A percentile compares a stretch with the other conserved stretches of the same genome.
These are phyloP conservation scores for Macrophomina tecta DNA, from an alignment of 2,329 filamentous ascomycete genomes.

Conservation along the genomic window DNA sequence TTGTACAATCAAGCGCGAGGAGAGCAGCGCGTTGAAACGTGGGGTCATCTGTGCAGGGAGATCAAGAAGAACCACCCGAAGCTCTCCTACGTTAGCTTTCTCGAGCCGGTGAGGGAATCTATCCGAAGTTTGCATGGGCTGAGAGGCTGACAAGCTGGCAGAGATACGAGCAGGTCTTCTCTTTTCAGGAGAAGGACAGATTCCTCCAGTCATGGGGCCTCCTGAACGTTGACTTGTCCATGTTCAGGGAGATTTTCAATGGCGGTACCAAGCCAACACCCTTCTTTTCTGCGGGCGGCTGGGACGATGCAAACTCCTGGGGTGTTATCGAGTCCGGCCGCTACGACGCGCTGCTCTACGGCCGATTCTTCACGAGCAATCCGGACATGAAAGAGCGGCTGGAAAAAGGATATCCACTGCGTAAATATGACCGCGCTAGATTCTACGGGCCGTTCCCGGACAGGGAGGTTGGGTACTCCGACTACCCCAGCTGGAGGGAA, in stretches of 20 bases:
- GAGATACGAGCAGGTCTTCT: conserved; percentile 60
- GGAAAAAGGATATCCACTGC: conserved; percentile 46
- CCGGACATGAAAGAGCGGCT: conserved; percentile 54
- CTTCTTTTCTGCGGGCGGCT: conserved; percentile 64
- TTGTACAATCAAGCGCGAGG: conserved; percentile 60
- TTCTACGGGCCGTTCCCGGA: conserved; percentile 42
- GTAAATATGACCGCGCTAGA: conserved; percentile 47
- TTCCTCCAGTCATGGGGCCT: conserved; percentile 58
- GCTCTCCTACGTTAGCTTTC: conserved; percentile 62
- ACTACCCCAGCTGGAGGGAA: conserved; percentile 37
- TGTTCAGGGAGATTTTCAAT: conserved; percentile 59
- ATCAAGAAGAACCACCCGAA: conserved; percentile 53
- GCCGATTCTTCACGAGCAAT: conserved; percentile 54
- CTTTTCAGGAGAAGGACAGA: conserved; percentile 55
- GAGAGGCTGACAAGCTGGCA: conserved; percentile 18
- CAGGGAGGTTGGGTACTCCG: conserved; percentile 43
- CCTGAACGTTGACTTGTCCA: conserved; percentile 51
- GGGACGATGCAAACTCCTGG: conserved; percentile 57
- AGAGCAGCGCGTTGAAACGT: conserved; percentile 60
- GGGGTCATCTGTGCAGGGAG: conserved; percentile 56
- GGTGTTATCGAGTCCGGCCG: conserved; percentile 53
- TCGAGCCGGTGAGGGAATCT: conserved; percentile 52
- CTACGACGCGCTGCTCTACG: conserved; percentile 51
- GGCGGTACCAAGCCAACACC: conserved; percentile 47
- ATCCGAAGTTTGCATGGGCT: neutral